phyloP scores from a whole-genome alignment of 805 yeast genomes.

The Ogataea pilisensis region DNA sequence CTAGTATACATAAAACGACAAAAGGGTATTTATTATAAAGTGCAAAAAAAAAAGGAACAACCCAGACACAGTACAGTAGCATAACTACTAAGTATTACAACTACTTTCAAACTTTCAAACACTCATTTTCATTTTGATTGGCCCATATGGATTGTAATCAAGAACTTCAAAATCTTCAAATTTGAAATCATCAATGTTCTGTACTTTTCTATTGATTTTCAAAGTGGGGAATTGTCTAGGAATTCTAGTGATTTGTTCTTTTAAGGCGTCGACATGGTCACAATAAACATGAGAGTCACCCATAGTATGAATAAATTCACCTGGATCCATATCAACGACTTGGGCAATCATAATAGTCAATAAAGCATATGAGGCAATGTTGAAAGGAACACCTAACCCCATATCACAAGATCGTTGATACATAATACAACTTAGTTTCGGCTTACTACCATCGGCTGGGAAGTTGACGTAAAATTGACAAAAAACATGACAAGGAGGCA shows the following conservation, averaged over 20 bases:
- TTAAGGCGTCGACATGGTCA: constrained; percentile 89
- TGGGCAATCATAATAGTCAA: constrained; percentile 93
- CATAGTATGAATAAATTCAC: constrained; percentile 90
- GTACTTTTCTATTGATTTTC: constrained; percentile 61
- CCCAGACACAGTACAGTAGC: too few relatives aligned
- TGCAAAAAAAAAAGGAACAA: too few relatives aligned
- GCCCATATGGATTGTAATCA: constrained; percentile 76
- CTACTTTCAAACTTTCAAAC: constrained; percentile 60
- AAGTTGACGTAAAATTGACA: constrained; percentile 91
- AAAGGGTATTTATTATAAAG: too few relatives aligned
- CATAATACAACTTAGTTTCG: constrained; percentile 78
- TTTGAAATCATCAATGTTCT: constrained; percentile 78
- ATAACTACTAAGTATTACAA: too few relatives aligned
- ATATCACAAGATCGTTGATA: constrained; percentile 98
- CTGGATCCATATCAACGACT: constrained; percentile 91
- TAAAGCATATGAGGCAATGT: constrained; percentile 93
- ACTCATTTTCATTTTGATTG: constrained; percentile 95
- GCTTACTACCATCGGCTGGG: constrained; percentile 51
- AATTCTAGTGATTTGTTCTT: constrained; percentile 68
- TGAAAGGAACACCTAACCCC: constrained; percentile 99
- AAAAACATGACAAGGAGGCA: constrained; percentile 98
- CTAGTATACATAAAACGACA: too few relatives aligned
- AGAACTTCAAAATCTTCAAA: constrained; percentile 82
- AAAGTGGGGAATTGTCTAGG: constrained; percentile 84
- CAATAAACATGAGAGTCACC: constrained; percentile 96